phyloP scores from a whole-genome alignment of 2,329 filamentous ascomycete species.

The Colletotrichum graminicola region DNA sequence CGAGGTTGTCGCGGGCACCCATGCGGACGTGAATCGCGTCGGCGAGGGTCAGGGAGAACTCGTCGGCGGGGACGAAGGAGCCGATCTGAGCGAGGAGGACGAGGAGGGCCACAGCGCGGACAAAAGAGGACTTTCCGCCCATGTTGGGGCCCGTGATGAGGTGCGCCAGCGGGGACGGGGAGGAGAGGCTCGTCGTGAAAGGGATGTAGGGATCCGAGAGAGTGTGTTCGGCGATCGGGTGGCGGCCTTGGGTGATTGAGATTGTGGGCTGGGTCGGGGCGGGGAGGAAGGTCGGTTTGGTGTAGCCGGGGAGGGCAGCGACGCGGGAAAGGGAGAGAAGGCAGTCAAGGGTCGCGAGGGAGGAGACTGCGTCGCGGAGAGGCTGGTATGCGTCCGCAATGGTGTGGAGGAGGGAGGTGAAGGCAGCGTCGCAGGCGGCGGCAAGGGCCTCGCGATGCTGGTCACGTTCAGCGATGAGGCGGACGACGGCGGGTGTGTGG shows the following conservation, averaged over 20 bases:
- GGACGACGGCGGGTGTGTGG: slow-evolving; percentile 91
- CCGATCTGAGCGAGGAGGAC: slow-evolving; percentile 95
- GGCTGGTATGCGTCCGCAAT: slow-evolving; percentile 86
- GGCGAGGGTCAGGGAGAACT: slow-evolving; percentile 81
- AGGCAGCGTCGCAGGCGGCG: slow-evolving; percentile 90
- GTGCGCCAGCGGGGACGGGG: slow-evolving; percentile 76
- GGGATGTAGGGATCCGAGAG: slow-evolving; percentile 90
- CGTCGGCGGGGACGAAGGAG: slow-evolving; percentile 87
- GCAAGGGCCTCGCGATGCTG: slow-evolving; percentile 95
- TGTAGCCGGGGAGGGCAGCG: slow-evolving; percentile 88
- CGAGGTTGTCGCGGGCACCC: slow-evolving; percentile 96
- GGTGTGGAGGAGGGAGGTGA: slow-evolving; percentile 75
- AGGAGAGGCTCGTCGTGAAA: slow-evolving; percentile 82
- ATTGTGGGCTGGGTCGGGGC: slow-evolving; percentile 76
- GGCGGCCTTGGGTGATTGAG: slow-evolving; percentile 79
- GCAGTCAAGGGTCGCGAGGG: slow-evolving; percentile 89
- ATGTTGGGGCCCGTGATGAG: slow-evolving; percentile 98
- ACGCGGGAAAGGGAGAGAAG: slow-evolving; percentile 88
- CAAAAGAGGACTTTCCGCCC: slow-evolving; percentile 98
- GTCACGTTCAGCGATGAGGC: slow-evolving; percentile 86
- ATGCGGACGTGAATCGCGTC: slow-evolving; percentile 96
- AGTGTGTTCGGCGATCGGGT: slow-evolving; percentile 95
- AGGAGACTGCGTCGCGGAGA: slow-evolving; percentile 88
- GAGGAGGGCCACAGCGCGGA: slow-evolving; percentile 91
- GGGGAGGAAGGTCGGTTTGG: slow-evolving; percentile 76